phyloP scores from a whole-genome alignment of 495 filamentous ascomycete species.

The Neurospora pannonica region DNA sequence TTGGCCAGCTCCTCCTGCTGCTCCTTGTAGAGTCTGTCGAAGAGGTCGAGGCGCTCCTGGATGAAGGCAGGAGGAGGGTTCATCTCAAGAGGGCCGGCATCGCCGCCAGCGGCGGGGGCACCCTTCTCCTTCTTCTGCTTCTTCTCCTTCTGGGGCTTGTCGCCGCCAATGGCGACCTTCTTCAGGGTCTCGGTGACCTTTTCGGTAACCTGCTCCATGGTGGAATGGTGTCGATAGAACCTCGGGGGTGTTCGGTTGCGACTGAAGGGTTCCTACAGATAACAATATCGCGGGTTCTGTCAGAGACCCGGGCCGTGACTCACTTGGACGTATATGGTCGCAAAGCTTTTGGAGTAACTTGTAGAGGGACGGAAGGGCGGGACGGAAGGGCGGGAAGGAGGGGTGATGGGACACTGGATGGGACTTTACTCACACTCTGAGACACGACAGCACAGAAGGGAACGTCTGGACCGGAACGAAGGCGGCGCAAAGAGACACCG shows the following conservation, averaged over 20 bases:
- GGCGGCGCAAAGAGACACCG: neutral
- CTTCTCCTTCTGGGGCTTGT: conserved; percentile 14
- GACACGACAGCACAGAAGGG: neutral
- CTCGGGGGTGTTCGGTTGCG: neutral
- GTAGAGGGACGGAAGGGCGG: neutral
- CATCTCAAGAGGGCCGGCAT: conserved; percentile 43
- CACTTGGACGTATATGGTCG: conserved; percentile 5
- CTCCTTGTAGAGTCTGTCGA: conserved; percentile 77
- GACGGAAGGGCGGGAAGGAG: neutral
- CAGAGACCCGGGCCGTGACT: conserved; percentile 20
- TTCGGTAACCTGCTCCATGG: conserved; percentile 7
- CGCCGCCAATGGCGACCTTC: conserved; percentile 22
- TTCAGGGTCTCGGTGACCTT: conserved; percentile 26
- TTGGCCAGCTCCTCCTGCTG: conserved; percentile 62
- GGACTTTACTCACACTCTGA: neutral
- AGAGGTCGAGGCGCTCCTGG: conserved; percentile 71
- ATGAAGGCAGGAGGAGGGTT: conserved; percentile 69
- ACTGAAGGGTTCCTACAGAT: neutral
- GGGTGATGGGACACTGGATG: neutral
- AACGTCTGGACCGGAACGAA: neutral
- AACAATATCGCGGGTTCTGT: neutral
- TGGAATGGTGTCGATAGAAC: neutral
- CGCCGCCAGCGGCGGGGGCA: conserved; percentile 29
- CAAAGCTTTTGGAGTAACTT: neutral
- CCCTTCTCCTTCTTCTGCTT: conserved; percentile 29